Conservation (phyloP, 768 basidiomycete genomes). For the Phlebiopsis flavidoalba region DNA sequence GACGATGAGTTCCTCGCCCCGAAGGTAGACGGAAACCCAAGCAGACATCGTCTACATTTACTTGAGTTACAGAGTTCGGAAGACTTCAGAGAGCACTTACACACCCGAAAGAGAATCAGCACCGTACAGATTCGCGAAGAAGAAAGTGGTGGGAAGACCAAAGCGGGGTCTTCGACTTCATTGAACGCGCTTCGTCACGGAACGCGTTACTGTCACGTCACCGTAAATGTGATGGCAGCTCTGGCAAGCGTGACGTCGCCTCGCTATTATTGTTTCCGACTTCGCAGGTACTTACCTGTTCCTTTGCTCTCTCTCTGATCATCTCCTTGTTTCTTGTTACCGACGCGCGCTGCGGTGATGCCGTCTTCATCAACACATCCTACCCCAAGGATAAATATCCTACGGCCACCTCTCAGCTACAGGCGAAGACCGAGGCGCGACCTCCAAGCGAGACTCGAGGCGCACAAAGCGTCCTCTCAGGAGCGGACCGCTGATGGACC, state of each 20-base stretch:
- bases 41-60: too few species aligned
- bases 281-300: background rate
- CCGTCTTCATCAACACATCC: constrained; percentile 13
- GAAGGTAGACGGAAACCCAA: too few species aligned
- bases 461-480: constrained; percentile 15
- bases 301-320: background rate
- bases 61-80: too few species aligned
- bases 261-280: background rate
- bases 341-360: background rate
- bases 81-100: background rate
- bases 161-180: background rate
- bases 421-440: constrained; percentile 64
- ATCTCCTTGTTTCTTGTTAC: background rate
- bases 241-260: background rate
- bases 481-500: constrained; percentile 18
- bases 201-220: background rate
- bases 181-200: background rate
- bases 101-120: background rate
- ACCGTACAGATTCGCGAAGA: background rate
- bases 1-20: background rate
- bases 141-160: background rate
- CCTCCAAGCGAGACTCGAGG: constrained; percentile 51
- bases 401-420: constrained; percentile 57
- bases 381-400: constrained; percentile 52
- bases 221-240: background rate